Percentiles rank a stretch among this genome's conserved stretches.
Evolutionary conservation across 2,329 filamentous ascomycete species (phyloP).

Genomic region (Cordyceps pruinosa): DNA sequence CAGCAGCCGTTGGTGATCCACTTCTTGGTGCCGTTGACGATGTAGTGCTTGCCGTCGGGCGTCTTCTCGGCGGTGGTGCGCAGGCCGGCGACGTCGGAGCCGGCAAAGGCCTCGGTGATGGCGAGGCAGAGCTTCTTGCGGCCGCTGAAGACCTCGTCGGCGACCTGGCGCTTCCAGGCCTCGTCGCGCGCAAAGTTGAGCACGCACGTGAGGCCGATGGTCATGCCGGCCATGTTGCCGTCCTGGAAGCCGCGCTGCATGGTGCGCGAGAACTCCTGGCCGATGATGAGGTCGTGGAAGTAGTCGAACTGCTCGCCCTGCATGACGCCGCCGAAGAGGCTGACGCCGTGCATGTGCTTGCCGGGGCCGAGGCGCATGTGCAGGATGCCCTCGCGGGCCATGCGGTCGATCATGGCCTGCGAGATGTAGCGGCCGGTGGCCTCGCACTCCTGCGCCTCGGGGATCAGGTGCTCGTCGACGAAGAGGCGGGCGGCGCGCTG

Average conservation of each 20-base stretch:
- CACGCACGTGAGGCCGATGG: slow-evolving; percentile 72
- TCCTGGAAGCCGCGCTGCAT: slow-evolving; percentile 78
- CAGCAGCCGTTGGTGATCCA: slow-evolving; percentile 82
- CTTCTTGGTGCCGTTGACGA: slow-evolving; percentile 71
- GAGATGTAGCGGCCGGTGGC: slow-evolving; percentile 63
- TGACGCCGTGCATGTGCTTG: slow-evolving; percentile 68
- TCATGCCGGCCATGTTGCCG: slow-evolving; percentile 82
- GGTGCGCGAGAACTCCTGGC: slow-evolving; percentile 64
- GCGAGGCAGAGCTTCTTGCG: slow-evolving; percentile 85
- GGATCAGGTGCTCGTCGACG: slow-evolving; percentile 61
- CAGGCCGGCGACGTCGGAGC: slow-evolving; percentile 69
- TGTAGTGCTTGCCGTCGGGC: slow-evolving; percentile 65
- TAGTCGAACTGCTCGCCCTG: slow-evolving; percentile 80
- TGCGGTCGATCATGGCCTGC: slow-evolving; percentile 67
- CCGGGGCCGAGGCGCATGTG: slow-evolving; percentile 81
- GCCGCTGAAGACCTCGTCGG: slow-evolving; percentile 66
- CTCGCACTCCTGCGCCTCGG: slow-evolving; percentile 72
- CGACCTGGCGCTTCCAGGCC: slow-evolving; percentile 57
- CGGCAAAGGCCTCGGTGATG: slow-evolving; percentile 84
- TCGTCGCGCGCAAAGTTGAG: slow-evolving; percentile 70
- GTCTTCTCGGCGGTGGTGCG: slow-evolving; percentile 74
- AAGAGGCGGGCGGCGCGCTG: slow-evolving; percentile 67
- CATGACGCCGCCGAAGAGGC: slow-evolving; percentile 61
- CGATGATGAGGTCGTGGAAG: slow-evolving; percentile 73
- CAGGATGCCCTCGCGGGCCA: slow-evolving; percentile 66